Percentiles rank a stretch among this genome's conserved stretches.
Evolutionary conservation across 1,139 yeast species (phyloP).

Genomic region (Candida dubliniensis): DNA sequence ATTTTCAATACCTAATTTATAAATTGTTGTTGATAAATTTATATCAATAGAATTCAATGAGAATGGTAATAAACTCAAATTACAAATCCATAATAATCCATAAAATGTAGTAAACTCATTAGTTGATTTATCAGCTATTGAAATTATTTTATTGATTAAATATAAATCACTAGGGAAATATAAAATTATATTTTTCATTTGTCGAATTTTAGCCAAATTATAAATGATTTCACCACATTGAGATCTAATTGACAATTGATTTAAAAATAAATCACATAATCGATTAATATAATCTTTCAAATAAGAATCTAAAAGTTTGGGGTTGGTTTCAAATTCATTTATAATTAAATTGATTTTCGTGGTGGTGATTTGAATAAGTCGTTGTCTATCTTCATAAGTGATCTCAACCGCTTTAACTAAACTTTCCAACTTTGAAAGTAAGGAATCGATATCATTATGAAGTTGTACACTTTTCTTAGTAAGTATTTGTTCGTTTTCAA

Average conservation of each 20-base stretch:
- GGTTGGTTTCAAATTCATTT: constrained; percentile 56
- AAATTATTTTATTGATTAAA: constrained; percentile 40
- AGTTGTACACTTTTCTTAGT: constrained; percentile 20
- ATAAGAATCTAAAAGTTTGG: constrained; percentile 48
- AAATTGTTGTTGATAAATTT: constrained; percentile 35
- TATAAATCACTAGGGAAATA: constrained; percentile 62
- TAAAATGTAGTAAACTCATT: constrained; percentile 61
- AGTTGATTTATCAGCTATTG: constrained; percentile 15
- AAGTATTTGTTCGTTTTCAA: constrained; percentile 17
- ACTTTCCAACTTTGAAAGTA: constrained; percentile 2
- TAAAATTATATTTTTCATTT: constrained; percentile 57
- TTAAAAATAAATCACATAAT: constrained; percentile 30
- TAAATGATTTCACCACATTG: constrained; percentile 45
- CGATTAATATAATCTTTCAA: constrained; percentile 32
- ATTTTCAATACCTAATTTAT: constrained; percentile 28
- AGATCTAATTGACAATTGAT: neutral
- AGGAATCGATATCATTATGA: constrained; percentile 15
- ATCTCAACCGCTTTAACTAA: neutral
- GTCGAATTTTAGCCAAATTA: constrained; percentile 62
- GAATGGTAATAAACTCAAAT: constrained; percentile 72
- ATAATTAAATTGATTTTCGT: constrained; percentile 16
- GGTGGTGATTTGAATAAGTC: constrained; percentile 1
- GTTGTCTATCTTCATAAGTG: neutral
- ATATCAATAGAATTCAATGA: constrained; percentile 44
- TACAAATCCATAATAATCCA: constrained; percentile 71